Percentiles rank a stretch among this genome's conserved stretches.
Conservation (phyloP, 495 filamentous ascomycete species). For the Penicillium verhagenii region DNA sequence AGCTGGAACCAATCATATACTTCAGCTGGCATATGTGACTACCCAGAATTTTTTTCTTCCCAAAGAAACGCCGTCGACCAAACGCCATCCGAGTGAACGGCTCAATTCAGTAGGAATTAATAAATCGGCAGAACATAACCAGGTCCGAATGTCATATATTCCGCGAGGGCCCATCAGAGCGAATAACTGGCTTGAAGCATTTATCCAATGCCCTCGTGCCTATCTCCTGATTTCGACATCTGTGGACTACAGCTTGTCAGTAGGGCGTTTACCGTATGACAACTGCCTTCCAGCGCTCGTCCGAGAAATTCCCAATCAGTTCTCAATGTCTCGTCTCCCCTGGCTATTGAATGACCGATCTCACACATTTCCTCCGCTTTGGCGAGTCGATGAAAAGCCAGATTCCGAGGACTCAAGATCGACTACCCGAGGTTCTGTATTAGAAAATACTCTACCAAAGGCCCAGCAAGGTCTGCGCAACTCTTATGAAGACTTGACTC, state of each 20-base stretch:
- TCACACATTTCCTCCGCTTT: neutral
- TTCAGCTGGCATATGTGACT: slow-evolving; percentile 32
- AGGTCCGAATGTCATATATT: no score
- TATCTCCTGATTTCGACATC: slow-evolving; percentile 36
- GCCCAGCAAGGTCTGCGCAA: neutral
- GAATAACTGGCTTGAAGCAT: slow-evolving; percentile 33
- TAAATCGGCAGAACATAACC: no score
- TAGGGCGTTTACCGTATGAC: slow-evolving; percentile 26
- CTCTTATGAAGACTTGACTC: neutral
- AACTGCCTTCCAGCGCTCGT: slow-evolving; percentile 27
- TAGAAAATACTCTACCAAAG: no score
- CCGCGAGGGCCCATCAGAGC: no score
- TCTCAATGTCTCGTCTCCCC: slow-evolving; percentile 22
- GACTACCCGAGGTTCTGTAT: neutral
- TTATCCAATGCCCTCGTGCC: slow-evolving; percentile 29
- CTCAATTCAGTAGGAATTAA: neutral
- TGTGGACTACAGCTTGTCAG: slow-evolving; percentile 30
- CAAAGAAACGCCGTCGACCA: neutral
- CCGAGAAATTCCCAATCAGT: slow-evolving; percentile 21
- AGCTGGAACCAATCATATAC: slow-evolving; percentile 30
- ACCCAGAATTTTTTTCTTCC: slow-evolving; percentile 31
- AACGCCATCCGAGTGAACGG: neutral
- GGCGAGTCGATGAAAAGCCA: neutral
- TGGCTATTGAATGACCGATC: slow-evolving; percentile 11
- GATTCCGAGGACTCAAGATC: neutral